Percentiles rank a stretch among this genome's conserved stretches.
phyloP scores from a whole-genome alignment of 2,329 filamentous ascomycete species.

The Verticillium alfalfae region DNA sequence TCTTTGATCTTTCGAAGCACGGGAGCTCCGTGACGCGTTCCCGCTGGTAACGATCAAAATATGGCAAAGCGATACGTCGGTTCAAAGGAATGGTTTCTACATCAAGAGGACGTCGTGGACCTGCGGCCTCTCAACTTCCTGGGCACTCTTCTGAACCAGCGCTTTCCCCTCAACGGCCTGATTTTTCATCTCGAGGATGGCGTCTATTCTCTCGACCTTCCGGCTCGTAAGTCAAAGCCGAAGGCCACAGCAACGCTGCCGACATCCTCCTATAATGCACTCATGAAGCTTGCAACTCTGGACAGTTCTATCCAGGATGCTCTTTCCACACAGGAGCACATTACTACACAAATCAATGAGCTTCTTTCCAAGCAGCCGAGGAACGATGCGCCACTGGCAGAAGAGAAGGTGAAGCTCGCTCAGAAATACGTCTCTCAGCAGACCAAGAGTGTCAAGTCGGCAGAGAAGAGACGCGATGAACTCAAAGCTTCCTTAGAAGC shows the following conservation, averaged over 20 bases:
- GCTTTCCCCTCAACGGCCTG: conserved; percentile 75
- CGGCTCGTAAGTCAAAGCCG: conserved; percentile 41
- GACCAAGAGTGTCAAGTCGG: conserved; percentile 57
- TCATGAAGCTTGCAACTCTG: conserved; percentile 84
- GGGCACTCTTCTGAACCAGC: conserved; percentile 63
- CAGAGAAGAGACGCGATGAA: conserved; percentile 59
- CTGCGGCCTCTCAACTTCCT: conserved; percentile 73
- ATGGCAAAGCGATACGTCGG: conserved; percentile 57
- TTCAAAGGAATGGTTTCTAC: conserved; percentile 38
- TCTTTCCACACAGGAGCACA: conserved; percentile 65
- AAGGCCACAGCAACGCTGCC: conserved; percentile 46
- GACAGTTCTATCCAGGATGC: conserved; percentile 91
- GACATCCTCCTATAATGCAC: conserved; percentile 78
- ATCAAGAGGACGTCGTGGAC: conserved; percentile 69
- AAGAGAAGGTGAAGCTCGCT: conserved; percentile 42
- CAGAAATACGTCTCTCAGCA: conserved; percentile 56
- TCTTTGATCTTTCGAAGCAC: conserved; percentile 68
- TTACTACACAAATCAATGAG: conserved; percentile 73
- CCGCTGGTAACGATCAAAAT: conserved; percentile 63
- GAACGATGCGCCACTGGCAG: conserved; percentile 39
- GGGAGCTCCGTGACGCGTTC: conserved; percentile 60
- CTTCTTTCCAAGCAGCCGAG: conserved; percentile 37
- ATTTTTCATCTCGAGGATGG: conserved; percentile 83
- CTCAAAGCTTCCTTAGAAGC: conserved; percentile 60
- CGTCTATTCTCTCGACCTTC: conserved; percentile 74